Conservation (phyloP, 2,329 filamentous ascomycete genomes). For the Aureobasidium sp. region DNA sequence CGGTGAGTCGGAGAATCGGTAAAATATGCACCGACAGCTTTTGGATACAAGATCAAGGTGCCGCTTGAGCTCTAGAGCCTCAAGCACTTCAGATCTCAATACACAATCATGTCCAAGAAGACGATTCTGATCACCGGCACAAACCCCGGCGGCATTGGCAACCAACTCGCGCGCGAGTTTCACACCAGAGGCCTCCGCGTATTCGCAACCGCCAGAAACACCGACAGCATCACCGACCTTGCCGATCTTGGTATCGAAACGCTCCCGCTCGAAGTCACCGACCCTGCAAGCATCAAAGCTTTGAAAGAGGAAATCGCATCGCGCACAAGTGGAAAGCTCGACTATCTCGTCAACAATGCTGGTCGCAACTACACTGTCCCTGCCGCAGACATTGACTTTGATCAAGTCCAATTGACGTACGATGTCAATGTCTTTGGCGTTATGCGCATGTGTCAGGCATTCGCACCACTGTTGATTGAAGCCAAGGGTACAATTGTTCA, state of each 20-base stretch:
- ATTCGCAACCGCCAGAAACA: slow-evolving; percentile 51
- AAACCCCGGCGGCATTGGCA: slow-evolving; percentile 49
- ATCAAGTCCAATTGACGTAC: slow-evolving; percentile 41
- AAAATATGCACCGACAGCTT: neutral
- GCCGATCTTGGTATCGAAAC: slow-evolving; percentile 47
- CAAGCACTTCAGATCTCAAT: too few species aligned
- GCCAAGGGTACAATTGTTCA: slow-evolving; percentile 30
- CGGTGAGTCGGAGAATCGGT: neutral
- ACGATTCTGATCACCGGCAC: neutral
- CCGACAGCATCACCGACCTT: slow-evolving; percentile 42
- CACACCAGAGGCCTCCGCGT: slow-evolving; percentile 47
- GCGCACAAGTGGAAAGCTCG: slow-evolving; percentile 45
- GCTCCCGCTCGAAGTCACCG: slow-evolving; percentile 47
- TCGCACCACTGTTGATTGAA: slow-evolving; percentile 46
- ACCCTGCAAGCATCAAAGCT: slow-evolving; percentile 40
- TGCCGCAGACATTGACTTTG: slow-evolving; percentile 47
- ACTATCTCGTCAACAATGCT: slow-evolving; percentile 54
- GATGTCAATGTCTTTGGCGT: slow-evolving; percentile 52
- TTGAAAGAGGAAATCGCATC: slow-evolving; percentile 40
- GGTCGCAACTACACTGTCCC: slow-evolving; percentile 51
- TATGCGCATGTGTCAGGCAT: slow-evolving; percentile 51
- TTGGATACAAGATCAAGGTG: neutral
- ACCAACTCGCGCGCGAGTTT: slow-evolving; percentile 52
- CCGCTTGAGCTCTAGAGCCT: too few species aligned
- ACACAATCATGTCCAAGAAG: too few species aligned